phyloP scores from a whole-genome alignment of 495 filamentous ascomycete species.

The Cenococcum geophilum region DNA sequence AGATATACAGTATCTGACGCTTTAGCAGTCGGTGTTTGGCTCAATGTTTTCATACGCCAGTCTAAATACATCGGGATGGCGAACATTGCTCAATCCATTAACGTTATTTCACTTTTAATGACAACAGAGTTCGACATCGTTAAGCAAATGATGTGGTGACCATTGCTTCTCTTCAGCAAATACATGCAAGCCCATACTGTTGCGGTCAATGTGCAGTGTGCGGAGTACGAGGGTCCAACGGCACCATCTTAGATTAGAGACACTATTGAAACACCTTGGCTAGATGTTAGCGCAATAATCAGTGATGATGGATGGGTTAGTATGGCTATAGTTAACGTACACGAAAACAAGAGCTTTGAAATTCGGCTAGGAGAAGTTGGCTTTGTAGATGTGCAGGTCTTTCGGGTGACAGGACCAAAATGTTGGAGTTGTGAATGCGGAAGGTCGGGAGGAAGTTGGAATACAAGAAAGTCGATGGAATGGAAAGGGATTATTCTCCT shows the following conservation, averaged over 20 bases:
- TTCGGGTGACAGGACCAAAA: slow-evolving; percentile 53
- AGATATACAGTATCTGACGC: slow-evolving; percentile 70
- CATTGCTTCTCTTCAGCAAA: slow-evolving; percentile 60
- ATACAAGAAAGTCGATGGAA: slow-evolving; percentile 57
- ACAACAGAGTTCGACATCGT: slow-evolving; percentile 56
- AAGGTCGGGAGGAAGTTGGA: slow-evolving; percentile 53
- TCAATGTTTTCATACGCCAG: slow-evolving; percentile 77
- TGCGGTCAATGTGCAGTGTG: slow-evolving; percentile 52
- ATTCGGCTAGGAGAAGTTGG: slow-evolving; percentile 50
- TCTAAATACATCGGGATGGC: slow-evolving; percentile 68
- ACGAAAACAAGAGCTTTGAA: slow-evolving; percentile 52
- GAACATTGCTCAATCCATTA: slow-evolving; percentile 73
- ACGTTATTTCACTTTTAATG: slow-evolving; percentile 73
- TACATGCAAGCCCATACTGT: slow-evolving; percentile 71
- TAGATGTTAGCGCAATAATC: slow-evolving; percentile 63
- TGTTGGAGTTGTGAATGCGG: slow-evolving; percentile 54
- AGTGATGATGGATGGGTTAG: slow-evolving; percentile 57
- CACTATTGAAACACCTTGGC: slow-evolving; percentile 59
- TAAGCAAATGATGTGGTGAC: slow-evolving; percentile 76
- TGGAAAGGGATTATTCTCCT: slow-evolving; percentile 51
- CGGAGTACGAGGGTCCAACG: slow-evolving; percentile 58
- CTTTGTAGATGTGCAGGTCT: slow-evolving; percentile 47
- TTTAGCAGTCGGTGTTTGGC: slow-evolving; percentile 63
- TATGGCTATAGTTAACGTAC: slow-evolving; percentile 64
- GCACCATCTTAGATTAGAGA: slow-evolving; percentile 58